Percentiles rank a stretch among this genome's conserved stretches.
phyloP scores from a whole-genome alignment of 2,329 filamentous ascomycete genomes.

The Sporothrix humicola region DNA sequence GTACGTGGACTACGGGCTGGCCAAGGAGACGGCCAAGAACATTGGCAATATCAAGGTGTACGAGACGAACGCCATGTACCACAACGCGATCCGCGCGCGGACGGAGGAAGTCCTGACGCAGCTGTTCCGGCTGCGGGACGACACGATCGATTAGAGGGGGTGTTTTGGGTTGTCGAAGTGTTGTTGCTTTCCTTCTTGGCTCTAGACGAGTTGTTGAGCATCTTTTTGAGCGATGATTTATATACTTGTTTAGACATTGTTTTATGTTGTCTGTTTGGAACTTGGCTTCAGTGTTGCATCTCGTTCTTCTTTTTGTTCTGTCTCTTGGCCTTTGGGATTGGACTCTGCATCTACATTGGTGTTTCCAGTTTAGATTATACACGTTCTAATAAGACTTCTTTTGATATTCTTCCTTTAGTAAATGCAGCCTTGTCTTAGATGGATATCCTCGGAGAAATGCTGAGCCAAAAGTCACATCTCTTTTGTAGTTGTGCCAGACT shows the following conservation, averaged over 20 bases:
- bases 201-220: too few species aligned
- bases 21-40: constrained; percentile 72
- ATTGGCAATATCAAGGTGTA: constrained; percentile 81
- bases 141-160: constrained; percentile 59
- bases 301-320: not conserved
- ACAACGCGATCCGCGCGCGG: constrained; percentile 77
- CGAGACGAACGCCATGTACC: constrained; percentile 85
- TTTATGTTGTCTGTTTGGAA: not conserved
- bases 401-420: not conserved
- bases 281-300: too few species aligned
- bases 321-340: not conserved
- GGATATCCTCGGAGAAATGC: constrained; percentile 45
- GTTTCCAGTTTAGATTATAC: not conserved
- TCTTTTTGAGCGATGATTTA: not conserved
- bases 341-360: not conserved
- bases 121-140: constrained; percentile 78
- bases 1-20: constrained; percentile 83
- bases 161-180: not conserved
- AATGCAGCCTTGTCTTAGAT: not conserved
- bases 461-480: constrained; percentile 61
- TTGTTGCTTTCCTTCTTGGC: not conserved
- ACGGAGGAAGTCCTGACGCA: constrained; percentile 77
- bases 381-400: too few species aligned
- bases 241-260: not conserved
- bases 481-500: constrained; percentile 48